Conservation (phyloP, 257 asterid genomes). For the Solanum infundibuliforme region DNA sequence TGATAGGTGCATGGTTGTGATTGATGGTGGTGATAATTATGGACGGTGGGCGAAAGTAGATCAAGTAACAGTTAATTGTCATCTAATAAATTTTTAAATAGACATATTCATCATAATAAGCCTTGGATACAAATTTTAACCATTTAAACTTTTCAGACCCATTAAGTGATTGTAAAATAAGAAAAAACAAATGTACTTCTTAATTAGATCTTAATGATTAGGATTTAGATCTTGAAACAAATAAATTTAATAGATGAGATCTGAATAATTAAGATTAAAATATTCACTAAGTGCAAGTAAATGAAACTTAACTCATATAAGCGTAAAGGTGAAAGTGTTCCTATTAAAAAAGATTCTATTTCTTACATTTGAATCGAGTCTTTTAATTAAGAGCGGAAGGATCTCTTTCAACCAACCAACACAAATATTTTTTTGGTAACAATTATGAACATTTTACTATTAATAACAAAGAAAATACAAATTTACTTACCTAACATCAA, state of each 20-base stretch:
- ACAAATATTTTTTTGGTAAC: background rate
- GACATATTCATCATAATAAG: background rate
- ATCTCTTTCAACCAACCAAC: background rate
- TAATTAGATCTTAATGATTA: no score
- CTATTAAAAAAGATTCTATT: background rate
- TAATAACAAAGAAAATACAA: background rate
- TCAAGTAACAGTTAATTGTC: background rate
- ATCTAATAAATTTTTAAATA: background rate
- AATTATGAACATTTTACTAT: background rate
- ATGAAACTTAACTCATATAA: background rate
- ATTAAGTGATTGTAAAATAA: background rate
- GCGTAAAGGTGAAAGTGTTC: background rate
- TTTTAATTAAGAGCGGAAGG: background rate
- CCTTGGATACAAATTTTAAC: background rate
- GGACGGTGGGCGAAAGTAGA: background rate
- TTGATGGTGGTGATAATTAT: background rate
- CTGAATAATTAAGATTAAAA: background rate
- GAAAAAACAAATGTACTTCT: background rate
- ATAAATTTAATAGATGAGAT: background rate
- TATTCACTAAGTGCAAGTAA: background rate
- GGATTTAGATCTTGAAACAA: background rate
- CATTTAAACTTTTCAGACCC: background rate
- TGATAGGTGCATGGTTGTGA: background rate
- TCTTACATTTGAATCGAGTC: background rate
- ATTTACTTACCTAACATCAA: background rate